A percentile compares a stretch with the other conserved stretches of the same genome.
phyloP scores from a whole-genome alignment of 108 stramenopile species.

The Nannochloropsis salina region DNA sequence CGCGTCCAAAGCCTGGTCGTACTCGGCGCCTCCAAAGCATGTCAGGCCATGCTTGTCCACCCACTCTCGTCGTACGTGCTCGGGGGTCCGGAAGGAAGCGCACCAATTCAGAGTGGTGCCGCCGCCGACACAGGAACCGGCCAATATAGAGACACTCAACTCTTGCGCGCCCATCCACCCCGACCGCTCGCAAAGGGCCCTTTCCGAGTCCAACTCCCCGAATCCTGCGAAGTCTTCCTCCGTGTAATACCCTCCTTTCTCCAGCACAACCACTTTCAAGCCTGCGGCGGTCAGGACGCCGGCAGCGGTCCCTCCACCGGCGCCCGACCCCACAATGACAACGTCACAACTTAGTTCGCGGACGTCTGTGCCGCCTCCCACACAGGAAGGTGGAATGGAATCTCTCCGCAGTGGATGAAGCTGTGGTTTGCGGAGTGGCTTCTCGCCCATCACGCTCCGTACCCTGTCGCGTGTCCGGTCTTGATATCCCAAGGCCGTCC shows the following conservation, averaged over 20 bases:
- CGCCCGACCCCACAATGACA: conserved; percentile 60
- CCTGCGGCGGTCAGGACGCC: conserved; percentile 46
- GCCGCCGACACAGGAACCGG: conserved; percentile 58
- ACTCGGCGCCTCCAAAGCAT: conserved; percentile 46
- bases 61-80: conserved; percentile 58
- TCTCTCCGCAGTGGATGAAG: neutral
- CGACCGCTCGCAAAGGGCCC: conserved; percentile 48
- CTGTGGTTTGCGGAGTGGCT: neutral
- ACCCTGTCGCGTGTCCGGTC: neutral
- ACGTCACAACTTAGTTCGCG: conserved; percentile 41
- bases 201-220: conserved; percentile 51
- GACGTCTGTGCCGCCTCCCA: neutral
- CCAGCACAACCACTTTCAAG: conserved; percentile 56
- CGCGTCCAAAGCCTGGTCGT: conserved; percentile 50
- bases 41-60: conserved; percentile 41
- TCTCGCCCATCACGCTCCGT: neutral
- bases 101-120: conserved; percentile 61
- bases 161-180: conserved; percentile 49
- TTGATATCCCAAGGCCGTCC: neutral
- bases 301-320: conserved; percentile 56
- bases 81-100: conserved; percentile 56
- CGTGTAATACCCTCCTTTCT: conserved; percentile 55
- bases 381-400: neutral
- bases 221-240: conserved; percentile 42
- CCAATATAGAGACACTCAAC: conserved; percentile 50